Conservation (phyloP, 768 basidiomycete genomes). For the Agaricus sinodeliciosus region DNA sequence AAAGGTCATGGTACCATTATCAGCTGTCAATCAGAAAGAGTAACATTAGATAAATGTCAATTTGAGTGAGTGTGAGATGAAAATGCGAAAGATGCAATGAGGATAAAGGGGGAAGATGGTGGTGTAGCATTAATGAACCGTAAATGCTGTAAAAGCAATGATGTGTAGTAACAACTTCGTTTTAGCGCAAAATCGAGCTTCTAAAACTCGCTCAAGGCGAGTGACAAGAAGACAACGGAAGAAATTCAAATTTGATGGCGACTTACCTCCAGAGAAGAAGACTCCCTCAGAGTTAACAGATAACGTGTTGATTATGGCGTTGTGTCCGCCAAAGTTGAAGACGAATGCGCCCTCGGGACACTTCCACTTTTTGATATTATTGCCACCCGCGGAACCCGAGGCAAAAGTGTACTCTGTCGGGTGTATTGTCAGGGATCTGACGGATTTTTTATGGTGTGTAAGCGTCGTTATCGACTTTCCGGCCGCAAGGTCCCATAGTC, state of each 20-base stretch:
- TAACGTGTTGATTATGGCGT: constrained; percentile 95
- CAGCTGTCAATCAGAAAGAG: constrained; percentile 51
- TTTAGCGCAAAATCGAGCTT: too few relatives aligned
- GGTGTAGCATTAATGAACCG: too few relatives aligned
- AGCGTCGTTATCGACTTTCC: constrained; percentile 95
- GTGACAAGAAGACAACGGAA: neutral
- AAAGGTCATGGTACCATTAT: constrained; percentile 85
- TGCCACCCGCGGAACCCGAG: constrained; percentile 93
- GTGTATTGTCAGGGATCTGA: constrained; percentile 89
- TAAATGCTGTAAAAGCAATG: too few relatives aligned
- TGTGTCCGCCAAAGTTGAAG: constrained; percentile 94
- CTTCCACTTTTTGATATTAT: constrained; percentile 99
- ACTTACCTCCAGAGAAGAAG: constrained; percentile 90
- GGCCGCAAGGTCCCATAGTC: constrained; percentile 96
- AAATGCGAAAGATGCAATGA: too few relatives aligned
- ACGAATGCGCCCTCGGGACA: constrained; percentile 96
- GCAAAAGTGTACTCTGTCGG: constrained; percentile 97
- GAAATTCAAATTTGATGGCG: neutral
- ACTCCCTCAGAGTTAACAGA: constrained; percentile 94
- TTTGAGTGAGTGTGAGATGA: too few relatives aligned
- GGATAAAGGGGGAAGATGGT: too few relatives aligned
- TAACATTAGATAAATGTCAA: neutral
- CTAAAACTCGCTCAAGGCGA: too few relatives aligned
- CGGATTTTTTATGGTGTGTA: constrained; percentile 99
- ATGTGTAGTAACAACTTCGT: neutral